Conservation (phyloP, 306 rosid species). For the Acacia melanoxylon region DNA sequence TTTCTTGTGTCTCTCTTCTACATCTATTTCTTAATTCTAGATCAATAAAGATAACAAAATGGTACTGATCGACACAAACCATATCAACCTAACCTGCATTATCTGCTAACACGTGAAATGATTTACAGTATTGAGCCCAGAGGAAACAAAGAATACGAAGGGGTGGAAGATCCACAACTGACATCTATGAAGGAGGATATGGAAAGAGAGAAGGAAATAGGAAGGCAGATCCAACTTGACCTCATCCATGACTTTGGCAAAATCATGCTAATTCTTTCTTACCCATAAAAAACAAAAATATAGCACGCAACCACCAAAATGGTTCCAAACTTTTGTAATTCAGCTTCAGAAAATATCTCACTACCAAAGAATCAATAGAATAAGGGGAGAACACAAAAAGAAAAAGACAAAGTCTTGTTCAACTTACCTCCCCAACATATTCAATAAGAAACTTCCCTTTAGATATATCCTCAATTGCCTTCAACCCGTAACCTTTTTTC, state of each 20-base stretch:
- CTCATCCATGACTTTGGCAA: constrained; percentile 10
- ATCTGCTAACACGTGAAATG: background rate
- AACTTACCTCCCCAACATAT: constrained; percentile 96
- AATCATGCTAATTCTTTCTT: constrained; percentile 2
- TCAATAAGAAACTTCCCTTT: constrained; percentile 90
- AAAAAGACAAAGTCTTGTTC: constrained; percentile 6
- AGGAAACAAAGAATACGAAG: constrained; percentile 12
- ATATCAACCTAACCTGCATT: constrained; percentile 18
- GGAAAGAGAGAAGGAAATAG: background rate
- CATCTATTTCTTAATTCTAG: no score
- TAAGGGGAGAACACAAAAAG: background rate
- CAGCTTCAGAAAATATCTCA: constrained; percentile 17
- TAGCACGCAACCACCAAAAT: constrained; percentile 28
- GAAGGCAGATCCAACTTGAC: constrained; percentile 28
- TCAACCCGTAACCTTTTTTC: constrained; percentile 94
- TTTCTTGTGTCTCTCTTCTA: no score
- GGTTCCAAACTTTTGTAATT: constrained; percentile 15
- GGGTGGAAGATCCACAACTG: constrained; percentile 1
- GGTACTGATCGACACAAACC: constrained; percentile 21
- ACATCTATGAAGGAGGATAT: background rate
- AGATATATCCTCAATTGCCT: constrained; percentile 57
- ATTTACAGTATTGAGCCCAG: constrained; percentile 7
- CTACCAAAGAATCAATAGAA: constrained; percentile 14
- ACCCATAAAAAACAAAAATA: constrained; percentile 18
- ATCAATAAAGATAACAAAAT: background rate